These are phyloP conservation scores for Heracleum sosnowskyi DNA, from an alignment of 129 eudicot genomes.

Conservation along the genomic window DNA sequence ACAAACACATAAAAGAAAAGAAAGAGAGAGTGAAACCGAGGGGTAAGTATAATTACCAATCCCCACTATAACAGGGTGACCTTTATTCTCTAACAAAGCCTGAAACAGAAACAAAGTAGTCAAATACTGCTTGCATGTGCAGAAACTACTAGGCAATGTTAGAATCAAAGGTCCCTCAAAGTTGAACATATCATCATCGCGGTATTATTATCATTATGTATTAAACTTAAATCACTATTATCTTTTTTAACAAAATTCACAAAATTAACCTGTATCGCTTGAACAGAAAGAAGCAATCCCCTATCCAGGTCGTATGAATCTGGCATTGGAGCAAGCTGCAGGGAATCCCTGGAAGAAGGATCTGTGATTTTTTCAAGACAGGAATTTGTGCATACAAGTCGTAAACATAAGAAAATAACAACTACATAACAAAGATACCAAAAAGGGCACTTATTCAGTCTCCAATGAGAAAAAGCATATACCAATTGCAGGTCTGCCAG, in stretches of 20 bases:
- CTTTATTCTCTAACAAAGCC: slow-evolving; percentile 92
- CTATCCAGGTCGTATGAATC: slow-evolving; percentile 96
- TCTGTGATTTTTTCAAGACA: slow-evolving; percentile 82
- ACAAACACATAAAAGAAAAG: slow-evolving; percentile 1
- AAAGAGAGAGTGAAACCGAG: slow-evolving; percentile 8
- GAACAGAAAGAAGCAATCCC: slow-evolving; percentile 94
- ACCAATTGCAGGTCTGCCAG: slow-evolving; percentile 51
- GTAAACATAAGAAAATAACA: not conserved
- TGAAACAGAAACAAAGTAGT: slow-evolving; percentile 23
- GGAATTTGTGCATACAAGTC: slow-evolving; percentile 18
- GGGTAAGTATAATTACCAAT: slow-evolving; percentile 47
- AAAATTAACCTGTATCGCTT: slow-evolving; percentile 74
- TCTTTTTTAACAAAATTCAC: not conserved
- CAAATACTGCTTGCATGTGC: not conserved
- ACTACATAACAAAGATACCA: not conserved
- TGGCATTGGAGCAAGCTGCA: slow-evolving; percentile 94
- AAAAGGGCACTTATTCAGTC: not conserved
- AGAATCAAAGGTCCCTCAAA: not conserved
- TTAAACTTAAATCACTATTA: not conserved
- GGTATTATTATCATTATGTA: not conserved
- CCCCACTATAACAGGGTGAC: slow-evolving; percentile 91
- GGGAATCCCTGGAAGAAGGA: slow-evolving; percentile 75
- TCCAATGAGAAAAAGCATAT: slow-evolving; percentile 20
- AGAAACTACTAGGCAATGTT: slow-evolving; percentile 6
- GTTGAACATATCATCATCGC: not conserved